Evolutionary conservation across 108 stramenopile species (phyloP).

Genomic region (Nannochloropsis gaditana): DNA sequence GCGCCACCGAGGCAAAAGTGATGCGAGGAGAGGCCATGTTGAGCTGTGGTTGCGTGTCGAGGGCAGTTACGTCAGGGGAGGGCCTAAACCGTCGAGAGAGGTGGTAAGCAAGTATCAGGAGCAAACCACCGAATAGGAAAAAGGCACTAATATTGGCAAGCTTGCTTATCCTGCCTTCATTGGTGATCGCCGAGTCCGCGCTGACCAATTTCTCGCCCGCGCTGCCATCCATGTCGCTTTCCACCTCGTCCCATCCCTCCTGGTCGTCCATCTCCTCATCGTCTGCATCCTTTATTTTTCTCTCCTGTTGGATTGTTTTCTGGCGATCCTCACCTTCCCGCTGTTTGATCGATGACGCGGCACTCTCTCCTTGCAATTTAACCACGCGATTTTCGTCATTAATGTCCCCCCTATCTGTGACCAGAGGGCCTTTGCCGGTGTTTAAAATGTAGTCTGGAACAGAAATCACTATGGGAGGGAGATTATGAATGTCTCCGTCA

Average conservation of each 20-base stretch:
- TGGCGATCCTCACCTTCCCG: no score
- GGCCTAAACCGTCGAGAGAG: not conserved
- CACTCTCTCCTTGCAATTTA: not conserved
- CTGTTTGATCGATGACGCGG: not conserved
- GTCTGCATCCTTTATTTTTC: not conserved
- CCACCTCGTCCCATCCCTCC: not conserved
- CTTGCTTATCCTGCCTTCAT: not conserved
- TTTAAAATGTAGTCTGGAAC: not conserved
- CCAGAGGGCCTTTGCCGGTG: not conserved
- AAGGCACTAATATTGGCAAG: not conserved
- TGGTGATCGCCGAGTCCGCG: not conserved
- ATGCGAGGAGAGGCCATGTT: constrained; percentile 10
- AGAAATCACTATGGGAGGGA: not conserved
- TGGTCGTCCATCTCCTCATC: not conserved
- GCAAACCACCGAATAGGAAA: not conserved
- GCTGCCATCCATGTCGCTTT: not conserved
- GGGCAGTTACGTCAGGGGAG: not conserved
- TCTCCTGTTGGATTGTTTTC: not conserved
- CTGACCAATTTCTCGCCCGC: not conserved
- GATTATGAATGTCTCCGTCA: not conserved
- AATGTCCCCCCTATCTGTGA: not conserved
- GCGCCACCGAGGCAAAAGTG: not conserved
- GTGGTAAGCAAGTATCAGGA: not conserved
- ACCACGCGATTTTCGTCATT: not conserved
- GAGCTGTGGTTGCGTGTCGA: not conserved